Evolutionary conservation across 805 yeast genomes (phyloP), one percentile per base, ranked within the genome.

Genomic region (Naumovozyma dairenensis): DNA sequence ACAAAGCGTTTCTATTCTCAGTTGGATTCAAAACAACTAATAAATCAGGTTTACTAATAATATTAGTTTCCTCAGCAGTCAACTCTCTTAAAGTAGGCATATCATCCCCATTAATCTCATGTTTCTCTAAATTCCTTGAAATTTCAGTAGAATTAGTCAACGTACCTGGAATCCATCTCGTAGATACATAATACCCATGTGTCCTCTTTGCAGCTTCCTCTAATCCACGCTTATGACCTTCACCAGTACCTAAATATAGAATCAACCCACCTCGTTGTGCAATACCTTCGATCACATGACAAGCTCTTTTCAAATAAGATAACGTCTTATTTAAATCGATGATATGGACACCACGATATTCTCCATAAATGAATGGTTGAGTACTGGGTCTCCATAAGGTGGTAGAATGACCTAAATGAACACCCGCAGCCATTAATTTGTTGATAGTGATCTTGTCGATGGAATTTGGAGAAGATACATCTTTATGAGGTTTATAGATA

Each of bases 81-180:
- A 81, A 63, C 34, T 59, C 63, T 43, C 86, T 70, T 17, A 68
- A 69, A 3, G 94, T 80, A 22, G 79, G 73, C 17, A 59, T 49
- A 52, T 86, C 89, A 15, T 61, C 69, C 74, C 80, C 69, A 57
- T 85, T 85, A 31, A 87, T 75, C 62, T 84, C 93, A 38, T 71
- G 72, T 49, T 81, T 72, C 28, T 74, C 76, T 71, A 77, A 74
- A 26, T 61, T 59, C 25, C 64, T 62, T 7, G 72, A 62, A 16
- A 80, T 76, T 52, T 75, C 81, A 20, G 77, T 66, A 35, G 84
- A 75, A 61, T 92, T 92, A 29, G 97, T 85, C 45, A 92, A 68
- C 16, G 93, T 81, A 44, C 98, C 98, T 2, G 96, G 96, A 39
- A 83, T 73, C 98, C 98, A 92, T 53, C 86, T 75, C 30, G 75